Percentiles rank a stretch among this genome's conserved stretches.
These are phyloP conservation scores for Eimeria zaria DNA, from an alignment of 169 alveolate genomes.

Conservation along the genomic window DNA sequence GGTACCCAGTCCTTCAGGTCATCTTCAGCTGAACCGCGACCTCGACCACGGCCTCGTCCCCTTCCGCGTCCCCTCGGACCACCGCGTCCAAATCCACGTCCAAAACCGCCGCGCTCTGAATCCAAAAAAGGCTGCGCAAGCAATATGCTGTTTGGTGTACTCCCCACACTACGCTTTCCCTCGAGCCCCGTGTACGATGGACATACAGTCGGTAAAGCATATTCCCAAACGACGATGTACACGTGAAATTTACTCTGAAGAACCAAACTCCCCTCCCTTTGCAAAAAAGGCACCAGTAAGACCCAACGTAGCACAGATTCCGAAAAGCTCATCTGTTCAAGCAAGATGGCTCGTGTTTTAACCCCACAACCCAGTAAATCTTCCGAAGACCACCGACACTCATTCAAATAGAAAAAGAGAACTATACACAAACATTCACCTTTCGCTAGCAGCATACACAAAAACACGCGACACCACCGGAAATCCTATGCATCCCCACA, in stretches of 20 bases:
- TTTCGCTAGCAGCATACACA: neutral
- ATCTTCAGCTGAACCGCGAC: constrained; percentile 96
- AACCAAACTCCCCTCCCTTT: neutral
- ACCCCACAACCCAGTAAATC: neutral
- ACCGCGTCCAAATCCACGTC: constrained; percentile 88
- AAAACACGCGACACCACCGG: neutral
- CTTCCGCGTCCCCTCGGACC: constrained; percentile 86
- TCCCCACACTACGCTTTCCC: constrained; percentile 8
- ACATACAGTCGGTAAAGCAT: neutral
- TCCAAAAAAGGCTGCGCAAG: neutral
- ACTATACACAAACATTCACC: neutral
- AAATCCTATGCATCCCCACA: constrained; percentile 4
- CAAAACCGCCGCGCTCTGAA: constrained; percentile 87
- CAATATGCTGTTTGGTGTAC: neutral
- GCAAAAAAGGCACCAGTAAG: neutral
- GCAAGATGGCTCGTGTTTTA: neutral
- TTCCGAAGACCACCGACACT: neutral
- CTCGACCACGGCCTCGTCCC: constrained; percentile 89
- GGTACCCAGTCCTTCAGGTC: constrained; percentile 99
- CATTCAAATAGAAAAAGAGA: neutral
- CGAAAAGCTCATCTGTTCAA: neutral
- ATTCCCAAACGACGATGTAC: neutral
- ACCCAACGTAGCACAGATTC: neutral
- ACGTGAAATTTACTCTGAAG: neutral
- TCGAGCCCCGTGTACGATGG: neutral